Evolutionary conservation across 768 basidiomycete species (phyloP).

Genomic region (Leccinellum rugosiceps): DNA sequence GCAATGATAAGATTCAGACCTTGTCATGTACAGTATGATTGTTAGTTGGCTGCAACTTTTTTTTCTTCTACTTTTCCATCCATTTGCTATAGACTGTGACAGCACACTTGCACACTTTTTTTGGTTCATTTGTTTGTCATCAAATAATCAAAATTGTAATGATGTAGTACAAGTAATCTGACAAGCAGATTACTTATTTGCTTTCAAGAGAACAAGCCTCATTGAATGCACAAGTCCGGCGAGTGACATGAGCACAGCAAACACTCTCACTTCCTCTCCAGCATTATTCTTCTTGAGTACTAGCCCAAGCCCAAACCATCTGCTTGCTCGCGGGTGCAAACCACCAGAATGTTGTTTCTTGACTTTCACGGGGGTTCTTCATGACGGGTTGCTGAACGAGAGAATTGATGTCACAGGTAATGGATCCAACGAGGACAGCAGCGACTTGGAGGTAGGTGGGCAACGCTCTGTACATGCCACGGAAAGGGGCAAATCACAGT

Average conservation of each 20-base stretch:
- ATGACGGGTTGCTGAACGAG: constrained; percentile 11
- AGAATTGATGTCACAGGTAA: constrained; percentile 24
- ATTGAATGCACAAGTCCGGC: constrained; percentile 30
- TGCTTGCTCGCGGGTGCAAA: constrained; percentile 35
- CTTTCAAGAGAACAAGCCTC: constrained; percentile 28
- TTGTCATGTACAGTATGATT: too few species aligned
- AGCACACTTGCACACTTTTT: too few species aligned
- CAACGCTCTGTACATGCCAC: constrained; percentile 50
- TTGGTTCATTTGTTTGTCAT: too few species aligned
- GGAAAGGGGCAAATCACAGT: constrained; percentile 58
- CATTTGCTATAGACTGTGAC: too few species aligned
- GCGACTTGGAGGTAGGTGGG: constrained; percentile 18
- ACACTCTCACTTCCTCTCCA: constrained; percentile 57
- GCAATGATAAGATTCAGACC: too few species aligned
- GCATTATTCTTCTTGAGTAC: constrained; percentile 57
- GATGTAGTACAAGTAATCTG: too few species aligned
- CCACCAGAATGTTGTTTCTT: constrained; percentile 24
- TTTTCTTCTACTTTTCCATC: too few species aligned
- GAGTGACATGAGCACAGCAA: constrained; percentile 24
- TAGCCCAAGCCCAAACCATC: constrained; percentile 41
- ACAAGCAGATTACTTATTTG: neutral
- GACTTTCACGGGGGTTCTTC: constrained; percentile 30
- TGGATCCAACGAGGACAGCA: constrained; percentile 30
- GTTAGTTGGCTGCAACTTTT: too few species aligned
- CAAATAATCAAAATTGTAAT: too few species aligned